Evolutionary conservation across 2,329 filamentous ascomycete species (phyloP), one percentile per base, ranked within the genome.

Genomic region (Aspergillus sp.): DNA sequence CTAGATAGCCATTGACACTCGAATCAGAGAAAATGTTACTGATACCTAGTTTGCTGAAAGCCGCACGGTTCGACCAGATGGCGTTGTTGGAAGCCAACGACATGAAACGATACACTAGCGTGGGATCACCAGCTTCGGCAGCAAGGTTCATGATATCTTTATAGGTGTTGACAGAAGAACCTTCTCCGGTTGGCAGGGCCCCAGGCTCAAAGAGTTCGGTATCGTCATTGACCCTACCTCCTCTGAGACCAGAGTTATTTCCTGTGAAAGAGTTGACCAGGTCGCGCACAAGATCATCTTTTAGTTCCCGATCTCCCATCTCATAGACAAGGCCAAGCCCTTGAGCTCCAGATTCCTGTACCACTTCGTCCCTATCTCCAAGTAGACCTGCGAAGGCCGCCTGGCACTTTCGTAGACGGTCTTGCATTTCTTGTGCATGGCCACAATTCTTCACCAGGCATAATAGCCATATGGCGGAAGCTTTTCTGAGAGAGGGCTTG

Each of bases 91-190:
- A 89, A 3, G 93, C 93, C 53, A 98, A 77, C 0, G 90, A 91
- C 93, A 98, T 98, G 70, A 98, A 97, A 48, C 90, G 89, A 72
- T 98, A 98, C 1, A 97, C 88, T n/a, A 98, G 74, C 54, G 87
- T 90, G 46, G 93, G 91, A 58, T 98, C 91, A 8, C 93, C 93
- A 30, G 96, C 90, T 68, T 98, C 93, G 35, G 91, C 88, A n/a
- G 93, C 93, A 38, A 98, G 74, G 54, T 78, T 93, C 66, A 98
- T 87, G 53, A 98, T 97, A 60, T 98, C 93, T 62, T 95, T 95
- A 72, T 98, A 98, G 0, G 91, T 97, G 0, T 89, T 96, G 43
- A 97, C 81, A 0, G 90, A 90, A 53, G 79, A 88, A 6, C 90
- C 90, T 51, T 95, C 89, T 4, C 90, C 89, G 0, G 90, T 97